Evolutionary conservation across 306 rosid species (phyloP).

Genomic region (Lathyrus tuberosus): DNA sequence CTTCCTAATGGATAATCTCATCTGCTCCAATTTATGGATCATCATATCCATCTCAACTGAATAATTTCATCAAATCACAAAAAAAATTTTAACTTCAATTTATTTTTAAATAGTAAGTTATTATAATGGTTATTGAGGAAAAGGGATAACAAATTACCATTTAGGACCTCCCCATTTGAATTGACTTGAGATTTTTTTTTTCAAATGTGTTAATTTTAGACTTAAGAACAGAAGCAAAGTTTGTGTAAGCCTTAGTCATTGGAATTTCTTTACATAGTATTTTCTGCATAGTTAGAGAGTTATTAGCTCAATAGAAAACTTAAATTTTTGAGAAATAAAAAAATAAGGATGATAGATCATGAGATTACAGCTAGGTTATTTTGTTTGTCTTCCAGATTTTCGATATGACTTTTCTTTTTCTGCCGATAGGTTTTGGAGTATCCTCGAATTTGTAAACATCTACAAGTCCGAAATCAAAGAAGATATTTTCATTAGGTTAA

Average conservation of each 20-base stretch:
- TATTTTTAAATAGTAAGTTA: too few relatives aligned
- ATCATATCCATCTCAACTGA: neutral
- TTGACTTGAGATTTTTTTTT: too few relatives aligned
- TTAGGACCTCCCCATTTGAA: too few relatives aligned
- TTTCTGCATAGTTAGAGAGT: conserved; percentile 6
- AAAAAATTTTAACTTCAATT: too few relatives aligned
- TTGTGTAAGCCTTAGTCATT: too few relatives aligned
- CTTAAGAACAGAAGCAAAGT: too few relatives aligned
- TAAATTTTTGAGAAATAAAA: neutral
- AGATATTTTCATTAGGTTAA: neutral
- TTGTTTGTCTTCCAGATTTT: neutral
- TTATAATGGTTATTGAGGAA: too few relatives aligned
- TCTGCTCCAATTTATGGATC: neutral
- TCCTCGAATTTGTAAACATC: neutral
- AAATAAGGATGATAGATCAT: neutral
- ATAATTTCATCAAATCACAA: neutral
- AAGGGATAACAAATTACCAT: too few relatives aligned
- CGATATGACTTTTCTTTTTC: neutral
- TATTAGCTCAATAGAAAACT: neutral
- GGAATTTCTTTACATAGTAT: neutral
- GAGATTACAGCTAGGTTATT: neutral
- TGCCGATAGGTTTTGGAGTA: neutral
- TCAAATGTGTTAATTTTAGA: too few relatives aligned
- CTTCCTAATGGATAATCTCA: too few relatives aligned
- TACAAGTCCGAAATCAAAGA: neutral